Evolutionary conservation across 2,329 filamentous ascomycete species (phyloP).

Genomic region (Colletotrichum trifolii): DNA sequence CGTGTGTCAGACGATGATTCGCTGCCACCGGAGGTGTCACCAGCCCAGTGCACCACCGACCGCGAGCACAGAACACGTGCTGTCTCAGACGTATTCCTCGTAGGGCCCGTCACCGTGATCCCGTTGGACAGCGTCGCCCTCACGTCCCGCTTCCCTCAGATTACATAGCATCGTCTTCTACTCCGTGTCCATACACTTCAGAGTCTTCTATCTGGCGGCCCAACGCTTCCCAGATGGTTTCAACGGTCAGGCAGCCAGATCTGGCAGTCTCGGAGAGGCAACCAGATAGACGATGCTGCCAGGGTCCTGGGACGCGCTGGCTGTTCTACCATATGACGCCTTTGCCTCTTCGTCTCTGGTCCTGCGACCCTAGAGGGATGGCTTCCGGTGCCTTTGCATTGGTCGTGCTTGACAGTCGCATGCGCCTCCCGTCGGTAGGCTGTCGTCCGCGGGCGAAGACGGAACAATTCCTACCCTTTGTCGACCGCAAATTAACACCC

Average conservation of each 20-base stretch:
- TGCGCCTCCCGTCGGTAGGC: slow-evolving; percentile 10
- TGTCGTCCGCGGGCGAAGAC: not conserved
- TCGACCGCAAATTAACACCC: slow-evolving; percentile 6
- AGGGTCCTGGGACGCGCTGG: not conserved
- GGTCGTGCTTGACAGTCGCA: slow-evolving; percentile 7
- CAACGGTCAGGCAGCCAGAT: slow-evolving; percentile 31
- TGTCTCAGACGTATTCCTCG: slow-evolving; percentile 9
- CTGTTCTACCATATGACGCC: not conserved
- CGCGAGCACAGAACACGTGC: slow-evolving; percentile 25
- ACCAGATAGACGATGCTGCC: slow-evolving; percentile 31
- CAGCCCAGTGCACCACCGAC: slow-evolving; percentile 14
- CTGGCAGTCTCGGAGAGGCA: slow-evolving; percentile 17
- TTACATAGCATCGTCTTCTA: not conserved
- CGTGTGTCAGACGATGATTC: slow-evolving; percentile 37
- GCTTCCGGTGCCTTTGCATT: slow-evolving; percentile 6
- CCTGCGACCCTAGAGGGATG: slow-evolving; percentile 15
- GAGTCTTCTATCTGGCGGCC: slow-evolving; percentile 22
- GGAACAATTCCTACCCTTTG: not conserved
- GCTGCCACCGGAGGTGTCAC: slow-evolving; percentile 24
- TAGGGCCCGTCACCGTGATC: slow-evolving; percentile 7
- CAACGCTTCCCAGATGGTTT: slow-evolving; percentile 10
- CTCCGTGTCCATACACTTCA: not conserved
- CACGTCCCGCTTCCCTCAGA: slow-evolving; percentile 4
- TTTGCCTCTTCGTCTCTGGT: slow-evolving; percentile 16
- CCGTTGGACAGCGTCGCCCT: slow-evolving; percentile 4